Conservation (phyloP, 2,329 filamentous ascomycete genomes). For the Epichloe amarillans region DNA sequence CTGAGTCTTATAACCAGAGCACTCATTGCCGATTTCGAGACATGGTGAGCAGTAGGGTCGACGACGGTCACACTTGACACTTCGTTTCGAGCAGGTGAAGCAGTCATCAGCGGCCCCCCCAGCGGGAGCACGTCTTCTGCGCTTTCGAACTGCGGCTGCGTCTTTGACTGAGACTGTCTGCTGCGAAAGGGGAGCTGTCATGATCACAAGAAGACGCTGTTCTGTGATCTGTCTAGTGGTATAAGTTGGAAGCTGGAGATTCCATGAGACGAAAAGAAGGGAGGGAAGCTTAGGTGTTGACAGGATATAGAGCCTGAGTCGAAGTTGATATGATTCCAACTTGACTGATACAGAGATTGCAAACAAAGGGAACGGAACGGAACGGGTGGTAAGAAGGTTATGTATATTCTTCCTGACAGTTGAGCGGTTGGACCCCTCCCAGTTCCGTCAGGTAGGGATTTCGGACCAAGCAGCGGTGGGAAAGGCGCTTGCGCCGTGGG, state of each 20-base stretch:
- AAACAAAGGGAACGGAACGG: conserved; percentile 3
- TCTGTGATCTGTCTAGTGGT: background rate
- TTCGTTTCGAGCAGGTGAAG: conserved; percentile 79
- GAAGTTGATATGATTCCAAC: background rate
- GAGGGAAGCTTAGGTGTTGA: too few relatives aligned
- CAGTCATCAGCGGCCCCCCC: conserved; percentile 90
- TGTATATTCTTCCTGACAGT: conserved; percentile 10
- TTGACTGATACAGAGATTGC: conserved; percentile 4
- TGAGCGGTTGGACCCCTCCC: background rate
- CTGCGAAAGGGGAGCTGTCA: conserved; percentile 36
- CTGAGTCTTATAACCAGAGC: conserved; percentile 91
- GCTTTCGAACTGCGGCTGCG: conserved; percentile 45
- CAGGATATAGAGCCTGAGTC: background rate
- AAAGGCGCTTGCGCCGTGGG: conserved; percentile 1
- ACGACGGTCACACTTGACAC: conserved; percentile 76
- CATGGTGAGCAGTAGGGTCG: conserved; percentile 93
- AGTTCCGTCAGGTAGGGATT: conserved; percentile 4
- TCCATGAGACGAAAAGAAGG: background rate
- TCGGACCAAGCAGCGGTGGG: background rate
- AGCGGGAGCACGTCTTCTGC: conserved; percentile 75
- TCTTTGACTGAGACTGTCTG: conserved; percentile 34
- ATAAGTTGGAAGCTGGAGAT: background rate
- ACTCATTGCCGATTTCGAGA: conserved; percentile 81
- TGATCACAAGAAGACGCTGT: conserved; percentile 12
- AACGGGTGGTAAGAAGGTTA: conserved; percentile 11